phyloP scores from a whole-genome alignment of 176 grass and related monocot genomes.

The Rhynchospora tenuis region DNA sequence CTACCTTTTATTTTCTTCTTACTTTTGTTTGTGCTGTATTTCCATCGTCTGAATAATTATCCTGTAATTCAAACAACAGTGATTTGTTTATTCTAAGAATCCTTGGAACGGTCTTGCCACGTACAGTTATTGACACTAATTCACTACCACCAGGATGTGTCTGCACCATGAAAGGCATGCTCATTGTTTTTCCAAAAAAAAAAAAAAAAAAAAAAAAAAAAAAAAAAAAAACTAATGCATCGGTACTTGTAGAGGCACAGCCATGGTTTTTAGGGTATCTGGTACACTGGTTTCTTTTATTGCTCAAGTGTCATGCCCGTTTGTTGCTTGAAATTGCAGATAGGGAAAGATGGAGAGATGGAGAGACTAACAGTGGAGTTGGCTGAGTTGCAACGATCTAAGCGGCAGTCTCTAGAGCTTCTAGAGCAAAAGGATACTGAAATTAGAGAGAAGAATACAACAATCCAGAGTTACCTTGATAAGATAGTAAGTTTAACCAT shows the following conservation, averaged over 20 bases:
- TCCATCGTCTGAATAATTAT: neutral
- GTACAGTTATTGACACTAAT: too few species aligned
- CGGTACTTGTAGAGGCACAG: neutral
- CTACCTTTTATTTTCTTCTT: neutral
- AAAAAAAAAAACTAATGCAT: too few species aligned
- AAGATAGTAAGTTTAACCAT: constrained; percentile 65
- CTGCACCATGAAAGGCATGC: neutral
- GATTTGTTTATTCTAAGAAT: neutral
- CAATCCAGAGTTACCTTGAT: constrained; percentile 74
- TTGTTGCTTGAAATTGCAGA: constrained; percentile 30
- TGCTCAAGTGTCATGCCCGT: neutral
- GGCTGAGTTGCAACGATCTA: constrained; percentile 71
- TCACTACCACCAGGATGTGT: neutral
- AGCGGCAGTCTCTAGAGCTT: constrained; percentile 60
- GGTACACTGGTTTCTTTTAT: neutral
- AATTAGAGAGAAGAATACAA: constrained; percentile 73
- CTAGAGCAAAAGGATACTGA: constrained; percentile 78
- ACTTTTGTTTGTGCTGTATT: neutral
- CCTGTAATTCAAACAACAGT: neutral
- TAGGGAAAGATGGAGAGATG: constrained; percentile 73
- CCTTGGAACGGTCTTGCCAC: neutral
- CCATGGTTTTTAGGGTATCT: neutral
- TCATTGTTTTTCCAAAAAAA: neutral
- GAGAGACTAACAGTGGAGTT: constrained; percentile 61
- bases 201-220: too few species aligned